Conservation (phyloP, 345 rosid species). For the Melastoma malabathricum region DNA sequence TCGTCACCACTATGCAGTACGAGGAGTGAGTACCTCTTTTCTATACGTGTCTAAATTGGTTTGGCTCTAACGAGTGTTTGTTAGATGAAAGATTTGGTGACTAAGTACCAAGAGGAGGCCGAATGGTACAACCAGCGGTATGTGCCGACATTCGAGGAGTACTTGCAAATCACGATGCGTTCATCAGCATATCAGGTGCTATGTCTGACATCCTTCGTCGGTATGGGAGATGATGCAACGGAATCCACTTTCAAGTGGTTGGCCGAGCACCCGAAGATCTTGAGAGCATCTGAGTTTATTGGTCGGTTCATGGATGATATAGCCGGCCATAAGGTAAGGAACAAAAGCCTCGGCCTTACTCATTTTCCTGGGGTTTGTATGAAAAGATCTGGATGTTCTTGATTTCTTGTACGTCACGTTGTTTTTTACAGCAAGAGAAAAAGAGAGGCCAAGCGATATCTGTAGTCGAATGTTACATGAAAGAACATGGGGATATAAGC, state of each 20-base stretch:
- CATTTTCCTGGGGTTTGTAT: no score
- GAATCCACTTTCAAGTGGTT: slow-evolving; percentile 9
- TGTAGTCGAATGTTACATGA: slow-evolving; percentile 21
- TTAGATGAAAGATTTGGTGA: no score
- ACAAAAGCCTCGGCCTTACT: no score
- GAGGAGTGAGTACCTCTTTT: not conserved
- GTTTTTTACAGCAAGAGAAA: slow-evolving; percentile 5
- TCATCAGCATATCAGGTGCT: no score
- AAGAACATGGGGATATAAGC: slow-evolving; percentile 7
- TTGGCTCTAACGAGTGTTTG: slow-evolving; percentile 7
- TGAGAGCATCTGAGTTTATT: no score
- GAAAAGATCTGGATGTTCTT: not conserved
- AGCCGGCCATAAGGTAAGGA: not conserved
- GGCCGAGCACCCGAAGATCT: not conserved
- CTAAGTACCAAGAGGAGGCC: no score
- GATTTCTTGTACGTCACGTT: not conserved
- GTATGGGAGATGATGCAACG: slow-evolving; percentile 2
- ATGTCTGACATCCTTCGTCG: no score
- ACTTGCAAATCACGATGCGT: no score
- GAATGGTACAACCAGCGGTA: no score
- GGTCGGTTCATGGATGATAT: slow-evolving; percentile 13
- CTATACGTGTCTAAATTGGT: slow-evolving; percentile 10
- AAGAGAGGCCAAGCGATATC: slow-evolving; percentile 14
- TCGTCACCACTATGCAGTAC: not conserved
- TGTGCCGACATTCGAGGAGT: no score